These are phyloP conservation scores for Lactarius sanguifluus DNA, from an alignment of 768 basidiomycete species.

Conservation along the genomic window DNA sequence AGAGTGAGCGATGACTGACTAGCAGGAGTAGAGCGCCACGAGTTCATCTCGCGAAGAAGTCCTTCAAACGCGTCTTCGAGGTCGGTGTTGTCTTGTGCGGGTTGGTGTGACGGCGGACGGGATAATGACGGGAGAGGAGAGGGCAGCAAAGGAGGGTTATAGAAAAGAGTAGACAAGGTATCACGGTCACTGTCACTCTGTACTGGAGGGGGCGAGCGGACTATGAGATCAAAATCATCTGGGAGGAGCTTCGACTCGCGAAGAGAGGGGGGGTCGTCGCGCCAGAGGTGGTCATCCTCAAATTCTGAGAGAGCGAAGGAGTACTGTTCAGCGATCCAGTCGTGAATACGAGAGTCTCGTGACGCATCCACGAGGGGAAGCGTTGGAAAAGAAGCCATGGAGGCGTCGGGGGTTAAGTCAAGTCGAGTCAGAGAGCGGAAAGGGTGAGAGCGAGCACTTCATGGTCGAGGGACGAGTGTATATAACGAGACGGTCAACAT, in stretches of 20 bases:
- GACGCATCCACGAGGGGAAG: conserved; percentile 26
- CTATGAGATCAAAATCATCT: conserved; percentile 22
- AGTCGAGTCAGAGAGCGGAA: conserved; percentile 16
- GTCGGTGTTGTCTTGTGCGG: conserved; percentile 32
- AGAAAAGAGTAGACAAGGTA: conserved; percentile 32
- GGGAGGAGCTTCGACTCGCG: conserved; percentile 31
- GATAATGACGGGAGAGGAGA: not conserved
- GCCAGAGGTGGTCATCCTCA: conserved; percentile 16
- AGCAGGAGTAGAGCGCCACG: conserved; percentile 24
- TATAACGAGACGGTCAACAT: conserved; percentile 20
- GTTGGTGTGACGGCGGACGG: conserved; percentile 18
- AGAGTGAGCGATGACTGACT: conserved; percentile 11
- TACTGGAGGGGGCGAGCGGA: conserved; percentile 1
- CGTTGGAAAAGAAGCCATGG: conserved; percentile 25
- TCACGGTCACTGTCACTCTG: conserved; percentile 13
- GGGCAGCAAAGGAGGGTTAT: conserved; percentile 40
- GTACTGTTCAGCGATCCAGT: conserved; percentile 31
- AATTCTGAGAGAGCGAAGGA: conserved; percentile 29
- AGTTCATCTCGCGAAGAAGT: conserved; percentile 40
- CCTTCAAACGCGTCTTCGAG: conserved; percentile 39
- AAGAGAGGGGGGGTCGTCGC: conserved; percentile 27
- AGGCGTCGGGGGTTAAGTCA: conserved; percentile 4
- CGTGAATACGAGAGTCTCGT: conserved; percentile 30
- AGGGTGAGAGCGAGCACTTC: conserved; percentile 14
- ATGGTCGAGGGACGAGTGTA: conserved; percentile 4